Percentiles rank a stretch among this genome's conserved stretches.
These are phyloP conservation scores for Oryza meyeriana DNA, from an alignment of 176 grass and related monocot genomes.

Conservation along the genomic window DNA sequence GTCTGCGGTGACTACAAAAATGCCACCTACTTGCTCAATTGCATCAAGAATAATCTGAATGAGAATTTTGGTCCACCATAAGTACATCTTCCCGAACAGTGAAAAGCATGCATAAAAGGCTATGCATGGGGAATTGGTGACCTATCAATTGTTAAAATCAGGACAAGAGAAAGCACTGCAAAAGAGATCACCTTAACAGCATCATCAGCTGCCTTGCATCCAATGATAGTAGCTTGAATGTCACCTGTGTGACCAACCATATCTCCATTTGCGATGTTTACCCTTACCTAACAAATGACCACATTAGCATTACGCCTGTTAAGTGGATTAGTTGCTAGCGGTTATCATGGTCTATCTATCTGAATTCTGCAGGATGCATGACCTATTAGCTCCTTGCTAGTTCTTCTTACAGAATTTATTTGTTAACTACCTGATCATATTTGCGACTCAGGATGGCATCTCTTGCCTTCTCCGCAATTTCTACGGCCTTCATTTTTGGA, in stretches of 20 bases:
- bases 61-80: neutral
- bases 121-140: neutral
- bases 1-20: constrained; percentile 79
- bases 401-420: neutral
- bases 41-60: constrained; percentile 75
- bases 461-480: constrained; percentile 78
- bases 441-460: constrained; percentile 75
- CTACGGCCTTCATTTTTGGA: constrained; percentile 90
- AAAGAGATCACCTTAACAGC: constrained; percentile 59
- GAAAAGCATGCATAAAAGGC: neutral
- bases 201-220: constrained; percentile 76
- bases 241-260: constrained; percentile 96
- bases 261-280: constrained; percentile 83
- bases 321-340: neutral
- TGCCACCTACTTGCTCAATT: constrained; percentile 69
- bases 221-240: constrained; percentile 77
- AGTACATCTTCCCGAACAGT: neutral
- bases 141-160: neutral
- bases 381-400: neutral
- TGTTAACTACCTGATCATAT: constrained; percentile 66
- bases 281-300: constrained; percentile 52
- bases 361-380: neutral
- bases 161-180: neutral
- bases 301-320: neutral
- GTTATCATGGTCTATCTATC: neutral